phyloP scores from a whole-genome alignment of 257 asterid species.

The Nemophila menziesii region DNA sequence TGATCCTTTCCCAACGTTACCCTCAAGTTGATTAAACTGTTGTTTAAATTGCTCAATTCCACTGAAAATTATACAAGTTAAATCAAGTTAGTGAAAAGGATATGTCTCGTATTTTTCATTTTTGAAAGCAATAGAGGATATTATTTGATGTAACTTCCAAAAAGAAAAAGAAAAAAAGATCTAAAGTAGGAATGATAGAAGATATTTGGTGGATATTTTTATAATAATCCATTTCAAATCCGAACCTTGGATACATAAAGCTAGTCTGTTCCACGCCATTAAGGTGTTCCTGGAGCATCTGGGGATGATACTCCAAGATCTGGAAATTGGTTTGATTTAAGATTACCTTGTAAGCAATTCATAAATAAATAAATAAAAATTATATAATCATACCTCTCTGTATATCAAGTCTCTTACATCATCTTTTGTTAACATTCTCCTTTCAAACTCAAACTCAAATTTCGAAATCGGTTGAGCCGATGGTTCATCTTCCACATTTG shows the following conservation, averaged over 20 bases:
- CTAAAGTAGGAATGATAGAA: not conserved
- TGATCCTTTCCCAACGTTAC: conserved; percentile 45
- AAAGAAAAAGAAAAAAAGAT: not conserved
- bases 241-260: conserved; percentile 99
- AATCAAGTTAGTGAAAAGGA: not conserved
- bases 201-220: conserved; percentile 3
- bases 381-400: conserved; percentile 63
- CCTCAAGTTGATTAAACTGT: conserved; percentile 79
- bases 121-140: not conserved
- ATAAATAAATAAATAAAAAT: too few relatives aligned
- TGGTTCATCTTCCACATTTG: conserved; percentile 89
- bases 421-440: conserved; percentile 61
- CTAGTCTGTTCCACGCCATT: conserved; percentile 77
- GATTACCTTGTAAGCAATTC: conserved; percentile 30
- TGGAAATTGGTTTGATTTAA: conserved; percentile 38
- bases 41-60: conserved; percentile 88
- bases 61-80: conserved; percentile 25
- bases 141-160: not conserved
- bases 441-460: conserved; percentile 85
- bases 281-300: conserved; percentile 94
- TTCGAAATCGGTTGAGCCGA: conserved; percentile 66
- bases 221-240: conserved; percentile 18
- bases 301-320: conserved; percentile 99
- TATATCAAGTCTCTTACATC: conserved; percentile 79
- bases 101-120: not conserved